Evolutionary conservation across 768 basidiomycete species (phyloP), one percentile per base, ranked within the genome.

Genomic region (Lyophyllum atratum): DNA sequence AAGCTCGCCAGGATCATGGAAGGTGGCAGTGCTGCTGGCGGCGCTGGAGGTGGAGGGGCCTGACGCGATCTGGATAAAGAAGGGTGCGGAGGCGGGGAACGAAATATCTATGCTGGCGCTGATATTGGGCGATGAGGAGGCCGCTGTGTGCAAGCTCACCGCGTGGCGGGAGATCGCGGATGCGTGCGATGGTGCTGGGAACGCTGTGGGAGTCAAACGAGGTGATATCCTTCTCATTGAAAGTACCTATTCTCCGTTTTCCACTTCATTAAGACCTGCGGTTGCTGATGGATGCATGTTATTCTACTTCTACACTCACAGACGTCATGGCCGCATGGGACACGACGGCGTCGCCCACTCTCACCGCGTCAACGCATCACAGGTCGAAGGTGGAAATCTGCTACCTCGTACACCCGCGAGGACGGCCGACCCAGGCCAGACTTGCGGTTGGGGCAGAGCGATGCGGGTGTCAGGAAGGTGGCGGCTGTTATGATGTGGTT

Each of bases 161-260:
- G 90, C 86, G 12, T 93, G 92, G 92, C 75, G 90, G 53, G 86
- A 92, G 45, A 73, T 81, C 4, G 92, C 92, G 11, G 87, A 92
- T 44, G 69, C 70, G 0, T 92, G 90, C 90, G 88, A 86, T 22
- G 79, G 77, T 1, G 56, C 70, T 34, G 74, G 75, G 10, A 69
- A 75, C 7, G 70, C 69, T 3, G 68, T 74, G 11, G 79, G 71
- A 17, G 70, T 84, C 2, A 89, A 86, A 64, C 77, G 88, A 47
- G 92, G 92, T 1, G 92, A 93, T 66, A 74, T 93, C 15, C 73
- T 90, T 8, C 75, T 85, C 57, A 73, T 93, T 17, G 83, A 89
- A 67, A 89, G 92, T 88, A 66, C 39, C 85, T 74, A 11, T 58
- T 37, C 40, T 43, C 33, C 26, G 46, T 62, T 48, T 54, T 44